phyloP scores from a whole-genome alignment of 148 eudicot species.

The Tetragonia tetragonoides region DNA sequence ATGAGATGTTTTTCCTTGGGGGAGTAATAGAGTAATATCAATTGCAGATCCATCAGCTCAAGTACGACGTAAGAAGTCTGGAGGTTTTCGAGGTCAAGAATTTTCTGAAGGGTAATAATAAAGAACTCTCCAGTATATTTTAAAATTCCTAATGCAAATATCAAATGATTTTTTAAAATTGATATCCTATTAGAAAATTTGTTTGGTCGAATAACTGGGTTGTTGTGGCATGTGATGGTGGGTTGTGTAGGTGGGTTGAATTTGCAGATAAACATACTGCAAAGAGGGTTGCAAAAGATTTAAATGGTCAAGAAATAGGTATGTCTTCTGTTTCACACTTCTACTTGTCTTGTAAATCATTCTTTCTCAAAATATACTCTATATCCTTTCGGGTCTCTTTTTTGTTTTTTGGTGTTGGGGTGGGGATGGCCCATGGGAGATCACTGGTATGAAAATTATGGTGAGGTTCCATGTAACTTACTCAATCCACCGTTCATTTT shows the following conservation, averaged over 20 bases:
- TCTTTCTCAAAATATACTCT: background rate
- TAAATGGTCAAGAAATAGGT: slow-evolving; percentile 92
- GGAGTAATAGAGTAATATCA: slow-evolving; percentile 1
- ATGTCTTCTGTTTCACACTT: slow-evolving; percentile 16
- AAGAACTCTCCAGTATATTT: background rate
- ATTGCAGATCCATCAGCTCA: slow-evolving; percentile 58
- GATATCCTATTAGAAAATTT: background rate
- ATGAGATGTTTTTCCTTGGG: background rate
- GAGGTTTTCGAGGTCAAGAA: slow-evolving; percentile 80
- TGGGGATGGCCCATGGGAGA: background rate
- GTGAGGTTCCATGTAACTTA: too few relatives aligned
- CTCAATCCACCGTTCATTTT: background rate
- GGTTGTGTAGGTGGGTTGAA: slow-evolving; percentile 87
- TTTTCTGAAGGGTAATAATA: slow-evolving; percentile 82
- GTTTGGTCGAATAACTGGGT: background rate
- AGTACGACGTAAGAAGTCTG: slow-evolving; percentile 51
- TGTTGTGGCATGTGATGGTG: slow-evolving; percentile 11
- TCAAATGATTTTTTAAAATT: background rate
- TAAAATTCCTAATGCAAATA: background rate
- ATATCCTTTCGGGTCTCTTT: background rate
- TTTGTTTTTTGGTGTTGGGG: too few relatives aligned
- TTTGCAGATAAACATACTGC: slow-evolving; percentile 70
- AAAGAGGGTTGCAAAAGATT: slow-evolving; percentile 67
- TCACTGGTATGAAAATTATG: background rate
- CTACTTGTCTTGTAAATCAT: background rate